Percentiles rank a stretch among this genome's conserved stretches.
phyloP scores from a whole-genome alignment of 495 filamentous ascomycete species.

The Podospora appendiculata region DNA sequence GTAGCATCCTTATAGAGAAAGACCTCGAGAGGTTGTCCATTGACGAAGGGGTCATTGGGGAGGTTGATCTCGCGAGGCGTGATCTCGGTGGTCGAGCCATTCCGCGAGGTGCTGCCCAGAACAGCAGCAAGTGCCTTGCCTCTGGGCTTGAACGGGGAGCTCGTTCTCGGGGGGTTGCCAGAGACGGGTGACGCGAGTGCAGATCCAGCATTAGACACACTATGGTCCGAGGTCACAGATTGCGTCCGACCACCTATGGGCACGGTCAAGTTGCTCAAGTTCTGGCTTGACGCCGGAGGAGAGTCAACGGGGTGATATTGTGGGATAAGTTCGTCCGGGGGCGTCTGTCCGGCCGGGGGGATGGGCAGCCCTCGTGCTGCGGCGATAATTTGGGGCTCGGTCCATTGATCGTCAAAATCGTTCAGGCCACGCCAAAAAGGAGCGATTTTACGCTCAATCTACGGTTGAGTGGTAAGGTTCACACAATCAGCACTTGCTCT shows the following conservation, averaged over 20 bases:
- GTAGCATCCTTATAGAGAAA: conserved; percentile 83
- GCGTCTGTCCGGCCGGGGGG: conserved; percentile 74
- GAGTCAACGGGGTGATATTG: conserved; percentile 34
- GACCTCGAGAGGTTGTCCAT: conserved; percentile 85
- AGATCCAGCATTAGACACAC: conserved; percentile 41
- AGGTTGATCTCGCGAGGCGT: conserved; percentile 68
- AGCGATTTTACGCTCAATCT: conserved; percentile 89
- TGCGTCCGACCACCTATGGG: conserved; percentile 68
- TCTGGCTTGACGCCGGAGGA: conserved; percentile 23
- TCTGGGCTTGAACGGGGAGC: conserved; percentile 51
- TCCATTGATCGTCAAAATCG: conserved; percentile 83
- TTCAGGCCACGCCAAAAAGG: conserved; percentile 94
- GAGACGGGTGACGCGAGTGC: conserved; percentile 52
- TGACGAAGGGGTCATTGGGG: conserved; percentile 77
- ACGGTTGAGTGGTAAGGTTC: no score
- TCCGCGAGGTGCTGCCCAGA: conserved; percentile 60
- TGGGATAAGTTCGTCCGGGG: conserved; percentile 54
- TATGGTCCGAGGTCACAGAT: conserved; percentile 63
- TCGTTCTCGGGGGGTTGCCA: conserved; percentile 18
- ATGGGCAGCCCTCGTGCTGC: conserved; percentile 80
- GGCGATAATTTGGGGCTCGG: conserved; percentile 87
- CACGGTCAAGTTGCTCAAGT: conserved; percentile 61
- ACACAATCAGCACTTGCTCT: conserved; percentile 4
- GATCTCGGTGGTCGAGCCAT: conserved; percentile 60
- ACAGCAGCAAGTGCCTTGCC: conserved; percentile 76